Base-by-base conservation (phyloP, 441 rosid species). In the Corymbia calophylla region DNA sequence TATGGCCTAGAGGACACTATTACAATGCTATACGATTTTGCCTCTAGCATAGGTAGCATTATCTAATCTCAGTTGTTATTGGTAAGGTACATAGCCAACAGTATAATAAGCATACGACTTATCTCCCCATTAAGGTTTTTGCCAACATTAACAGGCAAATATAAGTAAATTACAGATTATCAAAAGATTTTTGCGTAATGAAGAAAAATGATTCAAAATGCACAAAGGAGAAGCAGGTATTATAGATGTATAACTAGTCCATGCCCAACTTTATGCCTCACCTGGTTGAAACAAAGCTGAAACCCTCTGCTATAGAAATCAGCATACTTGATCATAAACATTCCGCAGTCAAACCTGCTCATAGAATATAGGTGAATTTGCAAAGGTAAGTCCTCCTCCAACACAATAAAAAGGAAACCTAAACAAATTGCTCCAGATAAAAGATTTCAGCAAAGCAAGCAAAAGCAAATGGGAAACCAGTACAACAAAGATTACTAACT, bases 321-420 rank as follows among this genome's bases (percentile, higher is more conserved):
- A 1, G 95, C 94, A 91, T 96, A 98, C 90, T 98, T 97, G 91
- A 97, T 94, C 99, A 98, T 97, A 93, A 98, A 98, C 93, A 97
- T 92, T 54, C 99, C 99, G 58, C 99, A 97, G 89, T 98, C 99
- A 89, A 91, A 98, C 94, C 99, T 98, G 94, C n/a, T 77, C 53
- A 1, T 77, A 77, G 18, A 77, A 44, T 23, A 77, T 44, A 77
- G 18, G 84, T 77, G 6, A 77, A 44, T 44, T 44, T 2, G 51
- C 44, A 77, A 77, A 77, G 14, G 15, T 44, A 44, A 77, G 10
- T 77, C 84, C n/a, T 70, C 8, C 47, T 77, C 84, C 84, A 77
- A 23, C 84, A 77, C 53, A 44, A 44, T 77, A 48, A 44, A 77
- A 47, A 77, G 51, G n/a, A 77, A 77, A 44, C 51, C 18, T 77